phyloP scores from a whole-genome alignment of 2,329 filamentous ascomycete genomes.

The Fusarium nisikadoi region DNA sequence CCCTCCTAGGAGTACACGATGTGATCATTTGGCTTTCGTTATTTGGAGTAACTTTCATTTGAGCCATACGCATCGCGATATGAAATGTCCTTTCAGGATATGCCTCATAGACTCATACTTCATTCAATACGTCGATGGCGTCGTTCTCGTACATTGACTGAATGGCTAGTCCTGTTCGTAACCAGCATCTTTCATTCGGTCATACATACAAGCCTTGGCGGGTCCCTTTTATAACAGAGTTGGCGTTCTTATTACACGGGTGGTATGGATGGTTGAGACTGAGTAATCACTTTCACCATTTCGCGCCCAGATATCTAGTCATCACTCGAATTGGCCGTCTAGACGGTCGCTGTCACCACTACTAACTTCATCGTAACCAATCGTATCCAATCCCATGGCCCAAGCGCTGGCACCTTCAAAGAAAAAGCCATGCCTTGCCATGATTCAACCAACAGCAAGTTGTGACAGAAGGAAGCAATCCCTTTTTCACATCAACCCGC shows the following conservation, averaged over 20 bases:
- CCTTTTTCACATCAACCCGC: neutral
- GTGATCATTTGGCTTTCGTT: neutral
- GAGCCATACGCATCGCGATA: neutral
- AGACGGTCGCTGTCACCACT: slow-evolving; percentile 13
- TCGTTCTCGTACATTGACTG: neutral
- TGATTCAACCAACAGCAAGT: slow-evolving; percentile 18
- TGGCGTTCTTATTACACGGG: neutral
- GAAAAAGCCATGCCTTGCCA: slow-evolving; percentile 10
- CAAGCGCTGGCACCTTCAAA: slow-evolving; percentile 27
- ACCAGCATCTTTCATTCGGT: neutral
- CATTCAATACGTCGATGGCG: neutral
- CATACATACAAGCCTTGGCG: neutral
- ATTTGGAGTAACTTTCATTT: too few species aligned
- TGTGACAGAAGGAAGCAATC: neutral
- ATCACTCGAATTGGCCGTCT: slow-evolving; percentile 9
- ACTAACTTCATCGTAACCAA: slow-evolving; percentile 12
- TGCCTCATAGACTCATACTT: neutral
- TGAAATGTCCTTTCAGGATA: neutral
- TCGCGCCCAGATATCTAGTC: slow-evolving; percentile 2
- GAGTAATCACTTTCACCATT: slow-evolving; percentile 8
- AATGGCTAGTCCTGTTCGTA: neutral
- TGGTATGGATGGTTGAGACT: neutral
- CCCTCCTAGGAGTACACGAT: neutral
- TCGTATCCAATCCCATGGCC: slow-evolving; percentile 13
- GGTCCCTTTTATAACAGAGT: neutral